These are phyloP conservation scores for Scutellaria minor DNA, from an alignment of 257 asterid species.

Conservation along the genomic window DNA sequence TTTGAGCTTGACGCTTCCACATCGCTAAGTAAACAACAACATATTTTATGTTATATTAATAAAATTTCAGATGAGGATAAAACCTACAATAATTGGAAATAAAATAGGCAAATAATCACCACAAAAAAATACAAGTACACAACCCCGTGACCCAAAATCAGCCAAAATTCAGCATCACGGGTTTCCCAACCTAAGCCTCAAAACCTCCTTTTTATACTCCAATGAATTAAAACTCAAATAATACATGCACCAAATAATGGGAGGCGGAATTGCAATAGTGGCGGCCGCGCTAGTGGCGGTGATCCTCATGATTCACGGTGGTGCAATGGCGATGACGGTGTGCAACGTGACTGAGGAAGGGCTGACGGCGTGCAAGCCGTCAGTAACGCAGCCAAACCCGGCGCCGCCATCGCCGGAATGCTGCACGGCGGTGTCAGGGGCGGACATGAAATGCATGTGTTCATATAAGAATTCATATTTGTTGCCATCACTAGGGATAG, in stretches of 20 bases:
- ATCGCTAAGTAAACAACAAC: too few species aligned
- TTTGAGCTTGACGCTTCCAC: too few species aligned
- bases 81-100: too few species aligned
- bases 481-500: constrained; percentile 77
- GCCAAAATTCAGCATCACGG: too few species aligned
- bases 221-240: too few species aligned
- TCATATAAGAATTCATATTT: constrained; percentile 56
- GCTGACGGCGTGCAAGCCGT: constrained; percentile 57
- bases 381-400: constrained; percentile 60
- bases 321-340: constrained; percentile 37
- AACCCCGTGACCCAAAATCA: too few species aligned
- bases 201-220: not conserved
- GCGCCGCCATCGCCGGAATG: constrained; percentile 58
- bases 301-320: constrained; percentile 32
- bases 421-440: constrained; percentile 57
- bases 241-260: not conserved
- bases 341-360: constrained; percentile 70
- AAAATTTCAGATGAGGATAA: too few species aligned
- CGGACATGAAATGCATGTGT: constrained; percentile 68
- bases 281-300: constrained; percentile 35
- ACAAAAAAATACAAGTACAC: too few species aligned
- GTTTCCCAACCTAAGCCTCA: too few species aligned
- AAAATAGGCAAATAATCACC: too few species aligned
- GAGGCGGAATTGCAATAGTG: constrained; percentile 16
- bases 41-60: too few species aligned